Conservation (phyloP, 1,139 yeast genomes). For the Diutina siamensis region DNA sequence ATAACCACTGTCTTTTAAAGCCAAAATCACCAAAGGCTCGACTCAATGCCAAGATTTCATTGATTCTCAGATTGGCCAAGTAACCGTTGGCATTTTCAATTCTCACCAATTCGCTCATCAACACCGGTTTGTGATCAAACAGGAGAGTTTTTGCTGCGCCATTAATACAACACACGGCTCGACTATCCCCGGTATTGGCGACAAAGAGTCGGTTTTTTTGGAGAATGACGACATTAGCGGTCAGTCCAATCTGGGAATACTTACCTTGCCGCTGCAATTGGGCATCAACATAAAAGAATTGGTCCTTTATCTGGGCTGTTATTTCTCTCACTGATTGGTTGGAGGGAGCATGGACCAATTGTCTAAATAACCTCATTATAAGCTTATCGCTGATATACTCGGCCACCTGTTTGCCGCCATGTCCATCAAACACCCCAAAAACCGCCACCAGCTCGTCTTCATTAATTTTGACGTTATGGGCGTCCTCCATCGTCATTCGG, state of each 20-base stretch:
- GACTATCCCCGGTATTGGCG: conserved; percentile 68
- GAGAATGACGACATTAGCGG: conserved; percentile 48
- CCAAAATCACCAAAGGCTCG: conserved; percentile 72
- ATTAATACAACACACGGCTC: conserved; percentile 44
- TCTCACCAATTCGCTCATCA: conserved; percentile 63
- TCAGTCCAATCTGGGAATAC: conserved; percentile 48
- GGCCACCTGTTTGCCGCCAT: conserved; percentile 60
- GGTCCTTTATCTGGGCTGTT: conserved; percentile 26
- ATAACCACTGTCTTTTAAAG: conserved; percentile 39
- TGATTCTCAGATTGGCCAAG: conserved; percentile 56
- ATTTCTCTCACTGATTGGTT: not conserved
- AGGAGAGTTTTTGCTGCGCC: conserved; percentile 52
- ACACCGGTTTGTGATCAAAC: conserved; percentile 68
- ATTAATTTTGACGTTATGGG: conserved; percentile 40
- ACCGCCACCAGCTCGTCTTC: conserved; percentile 40
- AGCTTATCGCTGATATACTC: conserved; percentile 39
- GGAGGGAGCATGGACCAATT: conserved; percentile 12
- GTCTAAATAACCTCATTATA: conserved; percentile 21
- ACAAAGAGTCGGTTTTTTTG: conserved; percentile 40
- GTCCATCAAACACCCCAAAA: conserved; percentile 73
- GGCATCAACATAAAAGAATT: conserved; percentile 47
- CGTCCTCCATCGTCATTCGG: conserved; percentile 68
- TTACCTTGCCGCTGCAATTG: conserved; percentile 34
- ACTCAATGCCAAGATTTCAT: conserved; percentile 61
- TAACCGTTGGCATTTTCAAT: conserved; percentile 68